phyloP scores from a whole-genome alignment of 2,329 filamentous ascomycete species.

The Pseudocercospora macadamiae region DNA sequence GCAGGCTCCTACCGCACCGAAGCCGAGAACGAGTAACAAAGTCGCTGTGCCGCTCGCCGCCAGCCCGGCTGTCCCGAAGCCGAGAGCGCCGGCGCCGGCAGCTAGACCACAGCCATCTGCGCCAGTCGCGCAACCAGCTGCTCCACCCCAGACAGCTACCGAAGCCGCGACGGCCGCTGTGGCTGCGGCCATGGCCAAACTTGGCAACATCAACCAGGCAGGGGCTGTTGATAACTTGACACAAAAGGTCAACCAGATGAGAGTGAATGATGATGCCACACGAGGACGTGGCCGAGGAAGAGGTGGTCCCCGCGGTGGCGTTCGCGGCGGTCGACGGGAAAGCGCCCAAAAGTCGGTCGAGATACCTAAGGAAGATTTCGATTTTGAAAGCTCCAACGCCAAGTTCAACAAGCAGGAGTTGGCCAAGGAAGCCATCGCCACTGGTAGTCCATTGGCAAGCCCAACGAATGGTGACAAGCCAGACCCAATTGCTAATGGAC shows the following conservation, averaged over 20 bases:
- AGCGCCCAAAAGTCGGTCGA: constrained; percentile 64
- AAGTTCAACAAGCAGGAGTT: constrained; percentile 89
- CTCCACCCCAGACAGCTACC: constrained; percentile 59
- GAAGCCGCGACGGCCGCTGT: constrained; percentile 75
- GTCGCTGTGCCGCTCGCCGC: constrained; percentile 64
- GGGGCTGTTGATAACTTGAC: constrained; percentile 67
- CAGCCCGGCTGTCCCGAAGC: constrained; percentile 34
- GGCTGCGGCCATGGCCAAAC: constrained; percentile 77
- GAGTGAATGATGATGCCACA: constrained; percentile 41
- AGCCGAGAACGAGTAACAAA: constrained; percentile 52
- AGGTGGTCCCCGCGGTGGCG: constrained; percentile 47
- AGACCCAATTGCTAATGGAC: constrained; percentile 32
- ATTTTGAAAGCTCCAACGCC: constrained; percentile 83
- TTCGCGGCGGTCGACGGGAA: constrained; percentile 40
- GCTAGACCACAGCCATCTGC: constrained; percentile 15
- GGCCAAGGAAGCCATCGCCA: constrained; percentile 83
- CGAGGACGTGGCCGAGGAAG: constrained; percentile 53
- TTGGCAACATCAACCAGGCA: constrained; percentile 47
- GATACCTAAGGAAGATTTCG: constrained; percentile 87
- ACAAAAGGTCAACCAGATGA: constrained; percentile 77
- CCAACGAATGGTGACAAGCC: constrained; percentile 29
- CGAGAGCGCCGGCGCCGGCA: constrained; percentile 15
- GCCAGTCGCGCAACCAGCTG: constrained; percentile 18
- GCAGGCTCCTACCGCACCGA: constrained; percentile 38
- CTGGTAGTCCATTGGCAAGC: constrained; percentile 67